Percentiles rank a stretch among this genome's conserved stretches.
Conservation (phyloP, 441 rosid species). For the Pelargonium australe region DNA sequence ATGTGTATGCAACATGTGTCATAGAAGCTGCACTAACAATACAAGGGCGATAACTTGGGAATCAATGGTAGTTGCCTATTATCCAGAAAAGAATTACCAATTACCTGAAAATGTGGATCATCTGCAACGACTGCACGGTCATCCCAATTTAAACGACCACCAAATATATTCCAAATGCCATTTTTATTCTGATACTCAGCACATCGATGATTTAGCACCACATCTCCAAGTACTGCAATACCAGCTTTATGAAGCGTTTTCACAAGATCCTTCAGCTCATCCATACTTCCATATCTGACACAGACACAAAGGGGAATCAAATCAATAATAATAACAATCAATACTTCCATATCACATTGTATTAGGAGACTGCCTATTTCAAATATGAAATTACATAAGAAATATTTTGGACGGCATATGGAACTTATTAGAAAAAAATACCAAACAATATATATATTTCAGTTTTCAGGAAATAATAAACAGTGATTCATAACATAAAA, state of each 20-base stretch:
- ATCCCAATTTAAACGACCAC: slow-evolving; percentile 96
- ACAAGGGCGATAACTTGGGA: not conserved
- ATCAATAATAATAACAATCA: slow-evolving; percentile 9
- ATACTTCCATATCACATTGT: too few relatives aligned
- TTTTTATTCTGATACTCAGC: slow-evolving; percentile 78
- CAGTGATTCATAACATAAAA: not conserved
- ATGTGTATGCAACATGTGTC: not conserved
- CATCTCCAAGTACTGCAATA: slow-evolving; percentile 85
- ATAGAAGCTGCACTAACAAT: not conserved
- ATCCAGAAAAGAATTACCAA: not conserved
- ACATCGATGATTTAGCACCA: slow-evolving; percentile 90
- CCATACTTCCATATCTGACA: slow-evolving; percentile 72
- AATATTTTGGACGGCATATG: not conserved
- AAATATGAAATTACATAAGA: not conserved
- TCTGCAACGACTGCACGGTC: slow-evolving; percentile 88
- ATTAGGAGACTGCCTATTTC: too few relatives aligned
- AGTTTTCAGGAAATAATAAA: slow-evolving; percentile 8
- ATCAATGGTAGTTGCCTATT: too few relatives aligned
- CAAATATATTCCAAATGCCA: slow-evolving; percentile 89
- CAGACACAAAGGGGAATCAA: slow-evolving; percentile 14
- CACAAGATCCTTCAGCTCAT: slow-evolving; percentile 78
- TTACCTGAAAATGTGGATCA: slow-evolving; percentile 96
- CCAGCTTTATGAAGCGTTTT: slow-evolving; percentile 58
- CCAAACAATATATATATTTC: not conserved
- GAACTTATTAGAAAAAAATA: not conserved